These are phyloP conservation scores for Penstemon davidsonii DNA, from an alignment of 257 asterid genomes.

Conservation along the genomic window DNA sequence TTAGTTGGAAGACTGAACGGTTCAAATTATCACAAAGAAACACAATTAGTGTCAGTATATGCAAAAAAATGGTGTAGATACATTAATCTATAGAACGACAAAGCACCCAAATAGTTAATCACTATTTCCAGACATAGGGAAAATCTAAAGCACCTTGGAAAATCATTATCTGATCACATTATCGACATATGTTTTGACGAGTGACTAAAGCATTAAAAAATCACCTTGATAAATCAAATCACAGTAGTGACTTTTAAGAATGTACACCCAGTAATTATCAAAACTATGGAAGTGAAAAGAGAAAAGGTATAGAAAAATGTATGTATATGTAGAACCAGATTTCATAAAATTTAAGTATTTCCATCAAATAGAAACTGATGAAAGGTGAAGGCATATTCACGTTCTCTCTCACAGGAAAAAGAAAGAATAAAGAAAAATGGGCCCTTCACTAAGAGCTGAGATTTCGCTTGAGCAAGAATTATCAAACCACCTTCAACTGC, in stretches of 20 bases:
- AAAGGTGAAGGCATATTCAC: constrained; percentile 15
- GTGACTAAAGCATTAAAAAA: constrained; percentile 12
- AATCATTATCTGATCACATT: constrained; percentile 7
- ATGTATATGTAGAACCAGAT: not conserved
- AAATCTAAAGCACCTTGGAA: constrained; percentile 6
- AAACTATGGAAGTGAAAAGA: constrained; percentile 2
- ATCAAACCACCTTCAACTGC: constrained; percentile 2
- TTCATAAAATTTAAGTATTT: constrained; percentile 10
- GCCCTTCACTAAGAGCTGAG: constrained; percentile 3
- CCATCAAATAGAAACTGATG: not conserved
- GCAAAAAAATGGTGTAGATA: not conserved
- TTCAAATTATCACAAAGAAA: constrained; percentile 7
- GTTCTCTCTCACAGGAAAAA: constrained; percentile 16
- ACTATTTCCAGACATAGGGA: constrained; percentile 8
- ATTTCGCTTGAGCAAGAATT: constrained; percentile 18
- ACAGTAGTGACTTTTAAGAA: not conserved
- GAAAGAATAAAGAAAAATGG: constrained; percentile 9
- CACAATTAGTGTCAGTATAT: constrained; percentile 7
- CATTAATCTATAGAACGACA: constrained; percentile 4
- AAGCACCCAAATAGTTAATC: constrained; percentile 20
- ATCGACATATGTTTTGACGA: not conserved
- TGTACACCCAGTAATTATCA: not conserved
- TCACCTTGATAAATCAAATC: constrained; percentile 2
- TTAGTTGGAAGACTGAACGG: constrained; percentile 7
- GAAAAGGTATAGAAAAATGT: not conserved